These are phyloP conservation scores for Berkeleyomyces basicola DNA, from an alignment of 2,329 filamentous ascomycete species.

Conservation along the genomic window DNA sequence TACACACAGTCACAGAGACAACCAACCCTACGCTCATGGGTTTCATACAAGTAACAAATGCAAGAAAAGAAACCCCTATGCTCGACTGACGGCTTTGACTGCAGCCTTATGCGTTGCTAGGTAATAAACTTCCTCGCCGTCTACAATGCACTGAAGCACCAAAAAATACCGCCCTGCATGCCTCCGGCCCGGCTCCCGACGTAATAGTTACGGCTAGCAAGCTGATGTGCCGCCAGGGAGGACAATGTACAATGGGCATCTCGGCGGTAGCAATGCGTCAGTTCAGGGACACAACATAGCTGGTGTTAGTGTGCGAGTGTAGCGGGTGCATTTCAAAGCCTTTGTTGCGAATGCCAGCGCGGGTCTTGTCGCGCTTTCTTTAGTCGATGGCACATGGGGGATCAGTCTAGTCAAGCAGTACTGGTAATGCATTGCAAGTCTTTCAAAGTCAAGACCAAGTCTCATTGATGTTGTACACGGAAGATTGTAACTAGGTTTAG, in stretches of 20 bases:
- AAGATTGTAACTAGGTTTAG: background rate
- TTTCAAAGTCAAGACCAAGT: background rate
- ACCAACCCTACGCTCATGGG: too few species aligned
- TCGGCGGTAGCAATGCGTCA: background rate
- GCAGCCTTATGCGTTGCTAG: background rate
- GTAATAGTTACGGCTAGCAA: background rate
- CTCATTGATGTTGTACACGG: slow-evolving; percentile 11
- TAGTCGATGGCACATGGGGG: too few species aligned
- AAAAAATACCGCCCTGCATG: background rate
- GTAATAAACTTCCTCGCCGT: background rate
- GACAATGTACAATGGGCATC: background rate
- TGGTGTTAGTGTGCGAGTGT: background rate
- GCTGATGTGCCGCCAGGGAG: background rate
- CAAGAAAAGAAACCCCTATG: too few species aligned
- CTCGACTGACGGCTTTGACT: too few species aligned
- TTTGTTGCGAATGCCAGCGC: background rate
- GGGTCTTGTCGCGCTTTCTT: too few species aligned
- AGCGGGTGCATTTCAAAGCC: background rate
- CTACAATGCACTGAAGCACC: background rate
- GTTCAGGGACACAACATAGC: background rate
- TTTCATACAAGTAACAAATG: too few species aligned
- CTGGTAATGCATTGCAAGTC: background rate
- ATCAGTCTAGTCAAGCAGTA: too few species aligned
- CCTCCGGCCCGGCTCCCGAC: background rate
- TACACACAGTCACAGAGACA: too few species aligned